Base-by-base conservation (phyloP, 140 eudicot genomes). In the Bidens hawaiensis region DNA sequence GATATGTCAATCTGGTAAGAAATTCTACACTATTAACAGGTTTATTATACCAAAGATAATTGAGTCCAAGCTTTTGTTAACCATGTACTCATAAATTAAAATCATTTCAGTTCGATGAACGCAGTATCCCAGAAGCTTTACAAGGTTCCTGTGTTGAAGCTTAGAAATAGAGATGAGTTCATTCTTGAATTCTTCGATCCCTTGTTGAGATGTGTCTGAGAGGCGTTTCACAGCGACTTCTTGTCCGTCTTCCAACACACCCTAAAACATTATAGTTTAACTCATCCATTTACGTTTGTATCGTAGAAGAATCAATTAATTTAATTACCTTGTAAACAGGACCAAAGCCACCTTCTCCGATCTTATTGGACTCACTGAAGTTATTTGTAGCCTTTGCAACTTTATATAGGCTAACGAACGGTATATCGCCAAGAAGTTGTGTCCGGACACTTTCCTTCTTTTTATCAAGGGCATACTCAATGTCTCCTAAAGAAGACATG, bases 41-140 rank as follows among this genome's bases (percentile, higher is more conserved):
- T 5, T n/a, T n/a, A n/a, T 34, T 27, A 3, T 24, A 66, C 72
- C 72, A 36, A 14, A 66, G 24, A 66, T 22, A 23, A 66, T 4
- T 0, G 42, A 36, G 63, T 66, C 72, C 40, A 66, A 26, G 27
- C 72, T 66, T 50, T 65, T 65, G 61, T 65, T 65, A 19, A 25
- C 36, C 71, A 65, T 65, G 36, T 65, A 65, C 4, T 65, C 61
- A n/a, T 78, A 78, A 12, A 78, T 34, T 47, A 78, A 36, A 42
- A 74, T 69, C 25, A 30, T 51, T 23, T 74, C 77, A 2, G 74
- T 67, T 41, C 74, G 68, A 8, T 74, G 65, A 18, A 69, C 59
- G 73, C 80, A 74, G 31, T 69, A 79, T 23, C 84, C 84, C 3
- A 79, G 62, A 27, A 79, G 80, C 71, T 69, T 79, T 58, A 79